Evolutionary conservation across 345 rosid genomes (phyloP).

Genomic region (sweet orange (Citrus sinensis)): DVS_A1.0 CM039162.1:18565501-18566000

Average conservation of each 20-base stretch:
- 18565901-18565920: background rate
- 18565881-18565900: conserved; percentile 27
- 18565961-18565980: background rate
- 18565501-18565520: background rate
- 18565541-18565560: conserved; percentile 35
- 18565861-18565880: conserved; percentile 16
- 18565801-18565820: conserved; percentile 31
- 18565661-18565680: conserved; percentile 28
- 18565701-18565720: conserved; percentile 19
- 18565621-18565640: conserved; percentile 18
- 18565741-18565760: conserved; percentile 32
- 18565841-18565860: conserved; percentile 15
- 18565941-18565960: background rate
- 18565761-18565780: conserved; percentile 36
- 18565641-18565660: conserved; percentile 23
- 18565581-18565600: conserved; percentile 23
- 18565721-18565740: conserved; percentile 26
- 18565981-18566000: background rate
- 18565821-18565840: conserved; percentile 23
- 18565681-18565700: conserved; percentile 20
- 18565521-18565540: conserved; percentile 28
- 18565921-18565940: background rate
- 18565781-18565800: conserved; percentile 21
- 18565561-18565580: conserved; percentile 37
- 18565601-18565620: conserved; percentile 24